Conservation (phyloP, 345 rosid genomes). For the Gossypium ekmanianum region DNA sequence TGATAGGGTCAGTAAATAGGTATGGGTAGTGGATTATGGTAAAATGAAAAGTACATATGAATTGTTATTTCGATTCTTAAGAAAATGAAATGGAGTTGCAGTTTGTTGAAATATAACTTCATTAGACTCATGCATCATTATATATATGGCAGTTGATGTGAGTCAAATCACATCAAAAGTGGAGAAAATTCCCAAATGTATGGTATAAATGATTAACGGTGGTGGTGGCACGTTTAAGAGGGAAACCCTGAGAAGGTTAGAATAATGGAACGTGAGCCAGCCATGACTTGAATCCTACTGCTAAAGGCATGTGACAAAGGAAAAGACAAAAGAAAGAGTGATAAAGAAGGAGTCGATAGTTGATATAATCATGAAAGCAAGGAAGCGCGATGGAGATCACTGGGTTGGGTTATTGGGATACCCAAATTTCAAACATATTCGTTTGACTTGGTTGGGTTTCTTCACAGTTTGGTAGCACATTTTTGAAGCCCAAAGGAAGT, state of each 20-base stretch:
- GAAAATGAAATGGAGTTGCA: too few relatives aligned
- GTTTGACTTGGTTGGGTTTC: not conserved
- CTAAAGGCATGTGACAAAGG: not conserved
- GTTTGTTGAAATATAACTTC: not conserved
- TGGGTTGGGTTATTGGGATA: not conserved
- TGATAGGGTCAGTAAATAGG: not conserved
- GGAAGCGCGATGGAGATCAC: not conserved
- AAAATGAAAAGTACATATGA: not conserved
- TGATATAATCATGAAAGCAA: not conserved
- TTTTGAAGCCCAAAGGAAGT: not conserved
- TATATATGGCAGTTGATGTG: not conserved
- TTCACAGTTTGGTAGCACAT: not conserved
- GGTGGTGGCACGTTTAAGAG: not conserved
- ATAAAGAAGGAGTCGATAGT: not conserved
- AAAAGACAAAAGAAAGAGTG: not conserved
- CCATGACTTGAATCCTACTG: not conserved
- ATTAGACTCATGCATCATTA: not conserved
- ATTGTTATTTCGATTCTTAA: too few relatives aligned
- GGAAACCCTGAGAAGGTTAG: conserved; percentile 9
- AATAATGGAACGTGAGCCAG: conserved; percentile 11
- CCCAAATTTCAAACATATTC: not conserved
- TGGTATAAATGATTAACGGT: not conserved
- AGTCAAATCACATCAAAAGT: not conserved
- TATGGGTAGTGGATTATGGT: not conserved
- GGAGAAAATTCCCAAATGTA: not conserved